Percentiles rank a stretch among this genome's conserved stretches.
phyloP scores from a whole-genome alignment of 768 basidiomycete genomes.

The Multifurca ochricompacta region DNA sequence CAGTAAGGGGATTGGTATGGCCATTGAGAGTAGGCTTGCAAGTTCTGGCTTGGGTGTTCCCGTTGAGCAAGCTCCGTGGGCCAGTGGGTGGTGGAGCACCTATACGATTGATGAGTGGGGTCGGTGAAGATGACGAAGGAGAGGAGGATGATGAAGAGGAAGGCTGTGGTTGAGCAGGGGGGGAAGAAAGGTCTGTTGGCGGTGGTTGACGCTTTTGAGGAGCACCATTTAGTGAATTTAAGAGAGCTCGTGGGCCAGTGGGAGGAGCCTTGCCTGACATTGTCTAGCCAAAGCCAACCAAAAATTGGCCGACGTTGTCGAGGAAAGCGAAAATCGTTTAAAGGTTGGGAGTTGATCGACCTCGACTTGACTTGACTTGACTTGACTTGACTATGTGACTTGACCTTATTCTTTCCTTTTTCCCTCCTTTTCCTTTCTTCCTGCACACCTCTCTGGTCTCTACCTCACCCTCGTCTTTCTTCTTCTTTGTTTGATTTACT shows the following conservation, averaged over 20 bases:
- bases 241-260: conserved; percentile 61
- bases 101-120: conserved; percentile 32
- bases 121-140: conserved; percentile 30
- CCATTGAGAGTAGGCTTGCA: conserved; percentile 42
- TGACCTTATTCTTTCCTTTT: too few species aligned
- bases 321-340: conserved; percentile 9
- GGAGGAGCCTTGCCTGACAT: conserved; percentile 81
- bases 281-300: conserved; percentile 20
- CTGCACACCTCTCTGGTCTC: too few species aligned
- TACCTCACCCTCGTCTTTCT: neutral
- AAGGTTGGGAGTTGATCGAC: conserved; percentile 11
- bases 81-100: conserved; percentile 57
- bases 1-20: conserved; percentile 27
- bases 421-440: too few species aligned
- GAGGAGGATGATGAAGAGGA: conserved; percentile 25
- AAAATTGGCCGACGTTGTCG: conserved; percentile 19
- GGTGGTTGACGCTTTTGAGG: conserved; percentile 21
- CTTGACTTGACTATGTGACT: too few species aligned
- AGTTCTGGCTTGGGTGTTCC: conserved; percentile 23
- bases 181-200: conserved; percentile 15
- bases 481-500: too few species aligned
- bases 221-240: conserved; percentile 36
- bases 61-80: conserved; percentile 50
- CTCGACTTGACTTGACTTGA: too few species aligned
- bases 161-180: conserved; percentile 21